Evolutionary conservation across 2,329 filamentous ascomycete species (phyloP), one percentile per base, ranked within the genome.

Genomic region (Cladosporium sp.): DNA sequence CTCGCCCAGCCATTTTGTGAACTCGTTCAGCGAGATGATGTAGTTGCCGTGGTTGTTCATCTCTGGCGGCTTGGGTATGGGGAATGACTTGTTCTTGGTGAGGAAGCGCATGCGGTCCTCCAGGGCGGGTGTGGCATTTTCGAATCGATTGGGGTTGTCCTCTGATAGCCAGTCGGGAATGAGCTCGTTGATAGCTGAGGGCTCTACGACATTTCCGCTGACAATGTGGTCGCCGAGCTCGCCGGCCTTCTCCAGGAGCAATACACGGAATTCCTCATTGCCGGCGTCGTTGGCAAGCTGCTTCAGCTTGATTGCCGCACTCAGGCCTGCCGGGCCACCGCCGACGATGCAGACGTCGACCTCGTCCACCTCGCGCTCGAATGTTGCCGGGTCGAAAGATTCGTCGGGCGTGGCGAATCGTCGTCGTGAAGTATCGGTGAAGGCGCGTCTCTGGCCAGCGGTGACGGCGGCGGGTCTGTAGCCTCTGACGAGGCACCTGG

Each of bases 21-120:
- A 86, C 70, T 97, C 89, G 70, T 95, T 97, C 63, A 99, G 73
- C 65, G 89, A 95, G 64, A 99, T 84, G 59, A 99, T 99, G 70
- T 95, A 97, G 73, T 99, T 99, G 59, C 93, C 93, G 64, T 95
- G 82, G 68, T 99, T 99, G 75, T 91, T 83, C 93, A 99, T 99
- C 74, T 97, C 93, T 27, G 93, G 93, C 39, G 93, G 93, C 11
- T 85, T 83, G 1, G 92, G 93, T 47, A 97, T 76, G 5, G 89
- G 89, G 51, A 95, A 82, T 0, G 90, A 76, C 55, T 77, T 76
- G 48, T 78, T 86, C 73, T 91, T 87, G 41, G 92, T 97, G 54
- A 99, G 79, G 71, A 96, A 96, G 60, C 89, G 85, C 92, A 99
- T 96, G 71, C 84, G 85, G 64, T 99, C 93, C 43, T 75, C 75